Percentiles rank a stretch among this genome's conserved stretches.
Evolutionary conservation across 2,329 filamentous ascomycete species (phyloP).

Genomic region (Blastomyces gilchristii): DNA sequence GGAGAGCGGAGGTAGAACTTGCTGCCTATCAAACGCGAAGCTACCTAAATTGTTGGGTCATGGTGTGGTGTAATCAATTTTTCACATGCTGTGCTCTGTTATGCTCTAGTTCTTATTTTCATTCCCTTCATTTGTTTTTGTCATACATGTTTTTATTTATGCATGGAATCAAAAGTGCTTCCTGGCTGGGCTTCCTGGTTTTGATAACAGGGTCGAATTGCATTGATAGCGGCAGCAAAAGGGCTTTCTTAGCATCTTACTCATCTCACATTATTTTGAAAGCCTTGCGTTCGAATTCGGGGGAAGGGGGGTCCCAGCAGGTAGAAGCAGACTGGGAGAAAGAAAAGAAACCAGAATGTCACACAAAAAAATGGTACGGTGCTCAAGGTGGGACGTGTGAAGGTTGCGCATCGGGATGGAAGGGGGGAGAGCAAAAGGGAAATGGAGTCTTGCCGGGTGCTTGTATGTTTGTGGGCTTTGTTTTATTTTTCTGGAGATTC

Average conservation of each 20-base stretch:
- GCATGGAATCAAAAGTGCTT: slow-evolving; percentile 4
- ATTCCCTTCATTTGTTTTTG: neutral
- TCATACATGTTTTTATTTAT: slow-evolving; percentile 4
- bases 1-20: neutral
- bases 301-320: neutral
- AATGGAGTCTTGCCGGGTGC: neutral
- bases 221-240: neutral
- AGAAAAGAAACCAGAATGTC: neutral
- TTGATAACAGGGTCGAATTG: neutral
- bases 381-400: neutral
- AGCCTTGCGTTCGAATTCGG: neutral
- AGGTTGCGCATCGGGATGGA: neutral
- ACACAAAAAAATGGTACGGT: neutral
- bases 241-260: neutral
- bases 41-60: neutral
- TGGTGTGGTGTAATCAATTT: neutral
- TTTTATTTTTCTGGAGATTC: neutral
- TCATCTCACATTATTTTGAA: neutral
- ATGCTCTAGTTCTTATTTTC: neutral
- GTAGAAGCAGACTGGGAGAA: neutral
- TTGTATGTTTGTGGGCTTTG: neutral
- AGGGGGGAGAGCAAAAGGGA: neutral
- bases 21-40: neutral
- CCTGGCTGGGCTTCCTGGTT: neutral
- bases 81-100: neutral